A percentile compares a stretch with the other conserved stretches of the same genome.
phyloP scores from a whole-genome alignment of 1,284 basidiomycete genomes.

The Stygiomarasmius scandens region DNA sequence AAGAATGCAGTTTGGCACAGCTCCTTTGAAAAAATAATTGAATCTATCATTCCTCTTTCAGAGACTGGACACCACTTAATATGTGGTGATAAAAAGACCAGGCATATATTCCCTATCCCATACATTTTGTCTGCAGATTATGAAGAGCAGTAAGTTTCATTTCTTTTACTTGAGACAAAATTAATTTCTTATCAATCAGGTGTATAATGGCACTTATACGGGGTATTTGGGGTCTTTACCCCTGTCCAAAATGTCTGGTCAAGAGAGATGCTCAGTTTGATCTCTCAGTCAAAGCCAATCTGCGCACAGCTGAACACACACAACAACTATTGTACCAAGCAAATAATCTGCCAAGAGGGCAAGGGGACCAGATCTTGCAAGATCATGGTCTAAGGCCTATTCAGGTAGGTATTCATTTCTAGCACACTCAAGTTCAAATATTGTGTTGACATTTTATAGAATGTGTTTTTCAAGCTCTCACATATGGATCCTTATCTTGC shows the following conservation, averaged over 20 bases:
- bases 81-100: slow-evolving; percentile 5
- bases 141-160: slow-evolving; percentile 34
- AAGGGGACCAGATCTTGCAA: slow-evolving; percentile 10
- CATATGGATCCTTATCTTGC: slow-evolving; percentile 19
- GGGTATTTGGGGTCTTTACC: slow-evolving; percentile 26
- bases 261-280: slow-evolving; percentile 6
- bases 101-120: slow-evolving; percentile 2
- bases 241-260: slow-evolving; percentile 16
- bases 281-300: background rate
- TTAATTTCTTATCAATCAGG: background rate
- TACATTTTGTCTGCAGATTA: slow-evolving; percentile 15
- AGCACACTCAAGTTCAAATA: background rate
- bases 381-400: slow-evolving; percentile 4
- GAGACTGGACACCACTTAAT: slow-evolving; percentile 15
- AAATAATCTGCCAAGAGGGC: background rate
- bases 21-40: slow-evolving; percentile 21
- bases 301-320: slow-evolving; percentile 2
- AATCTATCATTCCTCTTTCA: slow-evolving; percentile 11
- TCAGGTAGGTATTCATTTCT: background rate
- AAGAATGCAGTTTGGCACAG: slow-evolving; percentile 35
- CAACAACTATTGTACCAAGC: background rate
- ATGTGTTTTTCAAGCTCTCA: slow-evolving; percentile 13
- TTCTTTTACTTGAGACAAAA: background rate
- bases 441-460: background rate
- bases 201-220: slow-evolving; percentile 29